Conservation (phyloP, 345 rosid genomes). For the Gossypium turneri region DNA sequence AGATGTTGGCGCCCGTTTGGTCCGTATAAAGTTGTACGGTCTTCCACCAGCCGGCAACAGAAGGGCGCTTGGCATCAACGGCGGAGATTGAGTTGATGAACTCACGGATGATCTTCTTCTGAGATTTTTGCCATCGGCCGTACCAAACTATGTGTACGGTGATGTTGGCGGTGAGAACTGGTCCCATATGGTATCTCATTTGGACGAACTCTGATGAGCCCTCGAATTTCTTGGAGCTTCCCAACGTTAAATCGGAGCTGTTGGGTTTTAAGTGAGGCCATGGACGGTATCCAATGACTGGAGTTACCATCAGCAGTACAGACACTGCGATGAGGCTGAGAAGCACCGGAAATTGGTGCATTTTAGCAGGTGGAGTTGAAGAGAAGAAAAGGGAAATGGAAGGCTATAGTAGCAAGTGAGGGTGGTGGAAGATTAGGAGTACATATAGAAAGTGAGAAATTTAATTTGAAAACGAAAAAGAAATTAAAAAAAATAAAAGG, state of each 20-base stretch:
- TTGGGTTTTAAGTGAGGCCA: slow-evolving; percentile 41
- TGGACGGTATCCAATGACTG: slow-evolving; percentile 60
- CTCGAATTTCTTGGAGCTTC: slow-evolving; percentile 69
- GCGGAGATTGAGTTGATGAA: slow-evolving; percentile 79
- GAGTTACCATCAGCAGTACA: slow-evolving; percentile 24
- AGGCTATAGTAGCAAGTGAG: background rate
- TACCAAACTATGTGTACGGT: slow-evolving; percentile 90
- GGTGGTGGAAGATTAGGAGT: slow-evolving; percentile 2
- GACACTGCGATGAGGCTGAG: slow-evolving; percentile 24
- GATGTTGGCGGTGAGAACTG: slow-evolving; percentile 80
- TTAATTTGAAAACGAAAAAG: background rate
- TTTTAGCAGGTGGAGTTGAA: background rate
- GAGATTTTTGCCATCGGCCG: slow-evolving; percentile 66
- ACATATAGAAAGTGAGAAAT: slow-evolving; percentile 15
- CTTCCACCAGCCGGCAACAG: slow-evolving; percentile 93
- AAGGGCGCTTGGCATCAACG: slow-evolving; percentile 44
- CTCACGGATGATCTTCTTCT: slow-evolving; percentile 80
- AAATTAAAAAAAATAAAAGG: too few relatives aligned
- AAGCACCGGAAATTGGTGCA: slow-evolving; percentile 31
- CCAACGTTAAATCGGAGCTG: slow-evolving; percentile 31
- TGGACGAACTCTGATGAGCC: slow-evolving; percentile 89
- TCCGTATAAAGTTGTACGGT: slow-evolving; percentile 81
- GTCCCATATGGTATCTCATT: slow-evolving; percentile 91
- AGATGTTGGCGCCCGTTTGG: slow-evolving; percentile 64
- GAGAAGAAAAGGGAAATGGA: background rate